Evolutionary conservation across 768 basidiomycete genomes (phyloP).

Genomic region (Dictyophora rubrovolvata): DNA sequence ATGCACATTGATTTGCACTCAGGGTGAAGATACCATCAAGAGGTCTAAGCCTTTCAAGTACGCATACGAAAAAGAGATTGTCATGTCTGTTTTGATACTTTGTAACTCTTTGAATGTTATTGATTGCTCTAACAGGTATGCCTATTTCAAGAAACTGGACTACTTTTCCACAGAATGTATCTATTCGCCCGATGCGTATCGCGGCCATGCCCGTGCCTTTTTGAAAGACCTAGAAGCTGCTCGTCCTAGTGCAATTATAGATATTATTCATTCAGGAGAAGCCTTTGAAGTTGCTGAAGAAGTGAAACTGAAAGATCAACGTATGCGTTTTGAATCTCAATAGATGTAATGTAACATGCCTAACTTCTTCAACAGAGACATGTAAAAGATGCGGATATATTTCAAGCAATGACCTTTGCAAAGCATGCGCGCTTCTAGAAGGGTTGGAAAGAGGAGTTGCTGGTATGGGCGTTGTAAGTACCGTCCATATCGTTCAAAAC

Average conservation of each 20-base stretch:
- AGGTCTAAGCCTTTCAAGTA: slow-evolving; percentile 99
- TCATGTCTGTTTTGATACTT: slow-evolving; percentile 57
- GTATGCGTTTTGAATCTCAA: slow-evolving; percentile 35
- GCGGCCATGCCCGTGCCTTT: slow-evolving; percentile 89
- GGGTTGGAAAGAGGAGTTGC: slow-evolving; percentile 80
- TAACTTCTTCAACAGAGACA: slow-evolving; percentile 45
- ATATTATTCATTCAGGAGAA: slow-evolving; percentile 95
- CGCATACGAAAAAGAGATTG: slow-evolving; percentile 98
- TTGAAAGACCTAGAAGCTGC: slow-evolving; percentile 93
- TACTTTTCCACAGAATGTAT: slow-evolving; percentile 99
- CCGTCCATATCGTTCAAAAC: not conserved
- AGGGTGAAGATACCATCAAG: slow-evolving; percentile 93
- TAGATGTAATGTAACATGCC: slow-evolving; percentile 2
- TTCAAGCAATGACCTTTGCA: slow-evolving; percentile 93
- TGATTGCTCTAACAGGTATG: slow-evolving; percentile 55
- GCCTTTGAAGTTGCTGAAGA: slow-evolving; percentile 80
- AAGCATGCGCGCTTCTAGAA: slow-evolving; percentile 85
- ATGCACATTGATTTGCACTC: slow-evolving; percentile 90
- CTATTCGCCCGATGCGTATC: slow-evolving; percentile 97
- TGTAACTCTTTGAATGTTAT: slow-evolving; percentile 6
- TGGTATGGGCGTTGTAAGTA: slow-evolving; percentile 21
- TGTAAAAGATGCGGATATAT: slow-evolving; percentile 93
- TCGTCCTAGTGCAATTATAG: slow-evolving; percentile 90
- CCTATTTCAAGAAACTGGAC: slow-evolving; percentile 97
- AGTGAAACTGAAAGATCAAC: slow-evolving; percentile 80